phyloP scores from a whole-genome alignment of 2,329 filamentous ascomycete species.

The Phialemoniopsis sp. region DNA sequence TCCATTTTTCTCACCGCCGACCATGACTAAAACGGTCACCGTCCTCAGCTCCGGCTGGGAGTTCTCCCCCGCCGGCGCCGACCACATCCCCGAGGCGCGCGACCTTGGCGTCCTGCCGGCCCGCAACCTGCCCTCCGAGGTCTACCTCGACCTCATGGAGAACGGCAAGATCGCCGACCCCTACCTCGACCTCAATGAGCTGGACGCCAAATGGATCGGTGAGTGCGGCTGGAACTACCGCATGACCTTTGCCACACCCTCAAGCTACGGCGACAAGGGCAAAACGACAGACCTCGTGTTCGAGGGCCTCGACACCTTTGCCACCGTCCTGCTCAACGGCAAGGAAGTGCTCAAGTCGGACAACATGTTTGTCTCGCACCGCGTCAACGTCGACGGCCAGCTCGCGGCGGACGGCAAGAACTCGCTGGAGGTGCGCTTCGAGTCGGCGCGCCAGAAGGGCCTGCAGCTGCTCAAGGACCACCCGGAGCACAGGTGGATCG shows the following conservation, averaged over 20 bases:
- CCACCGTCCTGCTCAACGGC: constrained; percentile 52
- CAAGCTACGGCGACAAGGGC: neutral
- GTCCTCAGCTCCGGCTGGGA: no score
- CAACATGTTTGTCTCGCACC: constrained; percentile 60
- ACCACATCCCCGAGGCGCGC: no score
- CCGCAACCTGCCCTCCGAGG: constrained; percentile 22
- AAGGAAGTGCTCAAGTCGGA: constrained; percentile 47
- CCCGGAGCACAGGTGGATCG: constrained; percentile 7
- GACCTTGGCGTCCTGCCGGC: no score
- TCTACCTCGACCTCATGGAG: constrained; percentile 31
- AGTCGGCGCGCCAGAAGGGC: constrained; percentile 33
- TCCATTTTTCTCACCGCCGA: no score
- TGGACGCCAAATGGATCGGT: constrained; percentile 57
- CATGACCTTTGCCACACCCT: constrained; percentile 24
- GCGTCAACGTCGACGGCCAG: constrained; percentile 40
- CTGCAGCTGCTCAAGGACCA: constrained; percentile 2
- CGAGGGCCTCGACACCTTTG: constrained; percentile 61
- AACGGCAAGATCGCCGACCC: constrained; percentile 45
- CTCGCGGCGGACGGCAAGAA: constrained; percentile 26
- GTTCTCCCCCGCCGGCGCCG: no score
- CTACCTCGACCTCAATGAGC: constrained; percentile 58
- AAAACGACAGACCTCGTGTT: constrained; percentile 47
- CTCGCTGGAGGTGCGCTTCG: constrained; percentile 51
- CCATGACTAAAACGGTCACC: no score
- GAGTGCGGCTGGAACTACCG: constrained; percentile 58